Evolutionary conservation across 805 yeast species (phyloP).

Genomic region (Monosporozyma unispora): DNA sequence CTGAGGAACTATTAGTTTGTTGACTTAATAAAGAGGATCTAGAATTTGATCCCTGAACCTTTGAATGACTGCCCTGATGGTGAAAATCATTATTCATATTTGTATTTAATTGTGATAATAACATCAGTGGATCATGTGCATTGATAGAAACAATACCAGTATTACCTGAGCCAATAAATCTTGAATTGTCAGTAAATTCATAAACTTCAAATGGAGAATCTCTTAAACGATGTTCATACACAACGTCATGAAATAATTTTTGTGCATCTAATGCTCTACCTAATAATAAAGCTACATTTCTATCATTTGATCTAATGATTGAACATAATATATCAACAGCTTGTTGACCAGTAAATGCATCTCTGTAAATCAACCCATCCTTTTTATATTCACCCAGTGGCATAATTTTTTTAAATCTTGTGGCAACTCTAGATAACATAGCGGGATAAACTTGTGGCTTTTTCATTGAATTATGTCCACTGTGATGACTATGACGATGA

Average conservation of each 20-base stretch:
- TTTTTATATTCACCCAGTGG: constrained; percentile 71
- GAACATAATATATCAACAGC: constrained; percentile 87
- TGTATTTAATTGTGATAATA: constrained; percentile 11
- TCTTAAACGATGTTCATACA: constrained; percentile 85
- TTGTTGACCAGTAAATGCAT: constrained; percentile 86
- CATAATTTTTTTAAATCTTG: constrained; percentile 59
- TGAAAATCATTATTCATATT: neutral
- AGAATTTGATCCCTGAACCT: constrained; percentile 9
- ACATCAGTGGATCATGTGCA: constrained; percentile 23
- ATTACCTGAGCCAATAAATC: constrained; percentile 20
- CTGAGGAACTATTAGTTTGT: constrained; percentile 2
- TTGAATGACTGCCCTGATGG: neutral
- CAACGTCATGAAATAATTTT: constrained; percentile 87
- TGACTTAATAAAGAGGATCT: constrained; percentile 2
- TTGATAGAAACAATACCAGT: constrained; percentile 17
- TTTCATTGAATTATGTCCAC: constrained; percentile 15
- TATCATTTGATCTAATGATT: constrained; percentile 80
- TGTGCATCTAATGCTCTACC: constrained; percentile 94
- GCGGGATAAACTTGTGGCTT: constrained; percentile 86
- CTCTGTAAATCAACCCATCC: constrained; percentile 85
- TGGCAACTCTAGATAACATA: constrained; percentile 73
- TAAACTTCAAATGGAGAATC: constrained; percentile 85
- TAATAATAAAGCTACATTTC: constrained; percentile 77
- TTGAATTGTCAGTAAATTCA: constrained; percentile 50
- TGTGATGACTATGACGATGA: constrained; percentile 5